Base-by-base conservation (phyloP, 805 yeast species). In the Lachancea cidri region DNA sequence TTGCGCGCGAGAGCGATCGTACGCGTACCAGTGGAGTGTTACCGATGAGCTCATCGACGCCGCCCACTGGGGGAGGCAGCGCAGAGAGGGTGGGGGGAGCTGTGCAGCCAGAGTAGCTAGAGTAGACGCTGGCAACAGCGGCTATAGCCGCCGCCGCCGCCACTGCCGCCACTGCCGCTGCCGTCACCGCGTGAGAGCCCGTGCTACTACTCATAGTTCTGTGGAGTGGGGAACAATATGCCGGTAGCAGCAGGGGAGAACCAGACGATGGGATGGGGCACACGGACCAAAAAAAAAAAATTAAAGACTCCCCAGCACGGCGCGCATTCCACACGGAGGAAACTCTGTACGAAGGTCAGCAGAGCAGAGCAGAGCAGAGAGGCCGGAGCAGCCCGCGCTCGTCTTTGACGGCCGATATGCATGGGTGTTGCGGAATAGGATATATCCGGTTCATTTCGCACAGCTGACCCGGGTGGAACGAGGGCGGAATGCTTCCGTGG, bases 21-120 rank as follows among this genome's bases (percentile, higher is more conserved):
- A 91, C 73, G 47, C 76, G 74, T 14, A 91, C 79, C 61, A 91
- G 55, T 1, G 96, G 96, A 1, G 98, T 91, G 60, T 88, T 80
- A 0, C 98, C 98, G 16, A 91, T 87, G 15, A 88, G 73, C 11
- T 83, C 87, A 36, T 79, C 83, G 1, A 86, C 73, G 6, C 89
- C 91, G n/a, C 67, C 50, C 24, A 56, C 61, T 2, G 62, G 64
- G 3, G 65, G 66, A 6, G 67, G 52, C 9, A 58, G 48, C 18
- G 36, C 35, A 4, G 43, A 31, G 13, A 44, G 36, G n/a, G 17
- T 38, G 13, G 27, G 9, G 27, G 9, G 27, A 7, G 27, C 27
- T 22, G 27, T 11, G 27, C 27, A 11, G 27, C 27, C 11, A 22
- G 27, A 7, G 27, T 11, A 11, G 27, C 27, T 22, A 38, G 17